Conservation (phyloP, 768 basidiomycete species). For the Psilocybe azurescens region DNA sequence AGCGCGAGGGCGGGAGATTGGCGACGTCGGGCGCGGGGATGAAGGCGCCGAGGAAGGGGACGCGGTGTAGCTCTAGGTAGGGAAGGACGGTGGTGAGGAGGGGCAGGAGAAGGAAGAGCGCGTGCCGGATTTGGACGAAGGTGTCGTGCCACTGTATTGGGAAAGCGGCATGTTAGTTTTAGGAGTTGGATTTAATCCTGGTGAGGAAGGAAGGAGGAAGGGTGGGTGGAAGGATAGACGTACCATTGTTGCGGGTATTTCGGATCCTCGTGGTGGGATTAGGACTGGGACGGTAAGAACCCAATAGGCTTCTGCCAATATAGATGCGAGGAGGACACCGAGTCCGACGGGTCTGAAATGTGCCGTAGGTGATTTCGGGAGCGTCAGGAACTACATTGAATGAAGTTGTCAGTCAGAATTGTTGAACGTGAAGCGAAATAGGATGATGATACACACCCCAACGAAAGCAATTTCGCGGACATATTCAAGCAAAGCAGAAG, state of each 20-base stretch:
- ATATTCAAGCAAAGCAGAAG: conserved; percentile 61
- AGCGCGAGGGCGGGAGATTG: conserved; percentile 23
- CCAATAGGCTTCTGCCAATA: conserved; percentile 59
- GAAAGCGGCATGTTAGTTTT: background rate
- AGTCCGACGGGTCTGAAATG: conserved; percentile 45
- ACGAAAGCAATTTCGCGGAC: conserved; percentile 59
- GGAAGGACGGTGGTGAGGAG: conserved; percentile 51
- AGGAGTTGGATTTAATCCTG: too few relatives aligned
- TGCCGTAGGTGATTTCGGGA: conserved; percentile 35
- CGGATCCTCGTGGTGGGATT: conserved; percentile 43
- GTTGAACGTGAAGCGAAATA: background rate
- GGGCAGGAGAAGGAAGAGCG: conserved; percentile 64
- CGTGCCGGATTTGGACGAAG: conserved; percentile 56
- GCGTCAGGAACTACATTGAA: conserved; percentile 24
- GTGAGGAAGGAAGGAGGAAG: background rate
- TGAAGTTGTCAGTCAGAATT: background rate
- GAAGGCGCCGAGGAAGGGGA: conserved; percentile 33
- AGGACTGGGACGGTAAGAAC: conserved; percentile 51
- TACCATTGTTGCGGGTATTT: conserved; percentile 43
- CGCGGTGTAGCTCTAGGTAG: conserved; percentile 35
- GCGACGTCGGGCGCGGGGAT: conserved; percentile 27
- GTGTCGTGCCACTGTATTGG: conserved; percentile 70
- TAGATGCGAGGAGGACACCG: conserved; percentile 51
- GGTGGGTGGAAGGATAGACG: conserved; percentile 11
- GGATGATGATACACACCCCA: conserved; percentile 37